A percentile compares a stretch with the other conserved stretches of the same genome.
These are phyloP conservation scores for Rhodotorula glutinis DNA, from an alignment of 1,284 basidiomycete genomes.

Conservation along the genomic window DNA sequence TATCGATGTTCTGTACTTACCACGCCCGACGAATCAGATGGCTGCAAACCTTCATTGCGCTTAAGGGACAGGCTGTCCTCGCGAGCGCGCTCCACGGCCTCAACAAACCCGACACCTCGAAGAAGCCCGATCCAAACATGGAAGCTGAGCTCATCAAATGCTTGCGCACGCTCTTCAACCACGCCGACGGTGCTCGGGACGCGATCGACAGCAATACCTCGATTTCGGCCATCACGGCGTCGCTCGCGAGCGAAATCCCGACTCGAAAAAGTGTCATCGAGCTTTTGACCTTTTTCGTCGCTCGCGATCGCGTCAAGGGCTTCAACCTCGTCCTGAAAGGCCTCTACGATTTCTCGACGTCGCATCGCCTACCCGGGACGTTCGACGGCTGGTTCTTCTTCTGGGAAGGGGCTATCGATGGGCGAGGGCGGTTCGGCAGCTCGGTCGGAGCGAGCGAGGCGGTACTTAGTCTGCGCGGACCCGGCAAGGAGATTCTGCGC, in stretches of 20 bases:
- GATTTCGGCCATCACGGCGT: conserved; percentile 76
- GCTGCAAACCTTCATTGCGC: conserved; percentile 58
- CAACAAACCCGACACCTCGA: conserved; percentile 59
- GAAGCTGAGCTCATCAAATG: conserved; percentile 91
- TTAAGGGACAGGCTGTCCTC: conserved; percentile 79
- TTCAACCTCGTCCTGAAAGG: conserved; percentile 54
- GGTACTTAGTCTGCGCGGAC: conserved; percentile 56
- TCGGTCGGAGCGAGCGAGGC: conserved; percentile 91
- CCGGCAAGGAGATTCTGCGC: conserved; percentile 21
- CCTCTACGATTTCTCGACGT: conserved; percentile 55
- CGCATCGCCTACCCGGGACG: conserved; percentile 58
- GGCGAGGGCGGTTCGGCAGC: conserved; percentile 91
- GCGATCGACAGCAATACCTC: conserved; percentile 73
- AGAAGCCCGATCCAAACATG: conserved; percentile 63
- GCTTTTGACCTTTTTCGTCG: conserved; percentile 59
- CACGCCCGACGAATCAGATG: conserved; percentile 21
- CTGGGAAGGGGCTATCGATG: conserved; percentile 71
- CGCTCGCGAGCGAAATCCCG: conserved; percentile 76
- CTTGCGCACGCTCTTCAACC: conserved; percentile 78
- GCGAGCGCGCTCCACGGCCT: conserved; percentile 74
- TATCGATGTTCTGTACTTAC: not conserved
- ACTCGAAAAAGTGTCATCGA: conserved; percentile 80
- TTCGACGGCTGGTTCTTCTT: conserved; percentile 91
- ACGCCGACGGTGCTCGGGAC: conserved; percentile 69
- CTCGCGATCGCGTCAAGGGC: conserved; percentile 52